These are phyloP conservation scores for Colletotrichum coccodes DNA, from an alignment of 2,329 filamentous ascomycete genomes.

Conservation along the genomic window DNA sequence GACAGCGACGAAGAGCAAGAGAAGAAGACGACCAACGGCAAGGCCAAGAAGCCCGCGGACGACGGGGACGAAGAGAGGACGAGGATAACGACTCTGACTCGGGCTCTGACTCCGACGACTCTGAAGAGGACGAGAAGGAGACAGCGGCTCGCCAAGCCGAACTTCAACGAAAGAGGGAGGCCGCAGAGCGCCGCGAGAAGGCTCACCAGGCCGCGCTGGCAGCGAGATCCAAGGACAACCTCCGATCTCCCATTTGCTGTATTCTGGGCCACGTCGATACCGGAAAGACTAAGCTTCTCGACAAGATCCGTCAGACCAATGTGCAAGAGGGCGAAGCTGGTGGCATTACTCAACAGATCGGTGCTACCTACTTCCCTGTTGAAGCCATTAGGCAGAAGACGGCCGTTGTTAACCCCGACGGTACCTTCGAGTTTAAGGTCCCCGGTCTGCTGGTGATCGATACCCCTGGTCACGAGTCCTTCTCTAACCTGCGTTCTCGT, in stretches of 20 bases:
- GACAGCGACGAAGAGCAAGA: slow-evolving; percentile 77
- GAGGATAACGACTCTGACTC: slow-evolving; percentile 61
- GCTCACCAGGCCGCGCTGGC: slow-evolving; percentile 92
- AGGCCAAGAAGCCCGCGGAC: slow-evolving; percentile 38
- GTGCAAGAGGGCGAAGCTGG: slow-evolving; percentile 99
- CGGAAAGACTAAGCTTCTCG: slow-evolving; percentile 98
- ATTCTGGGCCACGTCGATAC: slow-evolving; percentile 99
- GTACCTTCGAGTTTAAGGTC: slow-evolving; percentile 94
- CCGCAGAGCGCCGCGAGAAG: slow-evolving; percentile 87
- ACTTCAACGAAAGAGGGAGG: slow-evolving; percentile 85
- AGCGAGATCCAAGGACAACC: slow-evolving; percentile 90
- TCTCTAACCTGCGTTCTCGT: slow-evolving; percentile 96
- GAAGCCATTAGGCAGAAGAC: slow-evolving; percentile 95
- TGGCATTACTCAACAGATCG: slow-evolving; percentile 99
- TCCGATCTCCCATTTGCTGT: slow-evolving; percentile 98
- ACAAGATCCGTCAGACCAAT: slow-evolving; percentile 98
- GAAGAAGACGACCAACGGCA: slow-evolving; percentile 46
- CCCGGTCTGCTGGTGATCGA: slow-evolving; percentile 97
- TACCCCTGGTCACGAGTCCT: slow-evolving; percentile 99
- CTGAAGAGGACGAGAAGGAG: slow-evolving; percentile 73
- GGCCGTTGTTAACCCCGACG: slow-evolving; percentile 89
- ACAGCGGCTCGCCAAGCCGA: slow-evolving; percentile 80
- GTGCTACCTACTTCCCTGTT: slow-evolving; percentile 98
- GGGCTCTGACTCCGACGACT: slow-evolving; percentile 53
- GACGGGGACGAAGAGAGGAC: slow-evolving; percentile 62